Evolutionary conservation across 805 yeast species (phyloP).

Genomic region (Cephaloascus fragrans): DNA sequence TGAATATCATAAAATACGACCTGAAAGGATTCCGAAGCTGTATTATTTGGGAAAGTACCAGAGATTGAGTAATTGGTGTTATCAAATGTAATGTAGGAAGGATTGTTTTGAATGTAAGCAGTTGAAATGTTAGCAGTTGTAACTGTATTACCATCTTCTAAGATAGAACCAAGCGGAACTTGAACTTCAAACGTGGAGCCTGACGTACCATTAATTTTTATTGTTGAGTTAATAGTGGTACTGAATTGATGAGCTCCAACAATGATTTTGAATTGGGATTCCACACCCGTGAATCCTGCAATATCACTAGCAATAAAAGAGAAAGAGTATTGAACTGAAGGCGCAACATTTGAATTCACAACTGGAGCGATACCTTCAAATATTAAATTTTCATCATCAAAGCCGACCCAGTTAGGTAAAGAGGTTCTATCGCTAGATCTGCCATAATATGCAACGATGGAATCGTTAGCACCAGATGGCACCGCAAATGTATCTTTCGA

Average conservation of each 20-base stretch:
- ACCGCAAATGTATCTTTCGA: conserved; percentile 48
- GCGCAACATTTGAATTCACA: conserved; percentile 81
- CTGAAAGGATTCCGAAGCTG: conserved; percentile 28
- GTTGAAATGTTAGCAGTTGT: conserved; percentile 41
- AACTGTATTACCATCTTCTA: conserved; percentile 51
- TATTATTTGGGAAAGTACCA: conserved; percentile 41
- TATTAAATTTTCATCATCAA: conserved; percentile 50
- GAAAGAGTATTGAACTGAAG: conserved; percentile 63
- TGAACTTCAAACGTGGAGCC: conserved; percentile 41
- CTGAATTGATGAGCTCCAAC: conserved; percentile 87
- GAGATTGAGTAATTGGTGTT: conserved; percentile 26
- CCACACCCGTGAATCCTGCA: conserved; percentile 62
- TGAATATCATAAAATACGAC: conserved; percentile 49
- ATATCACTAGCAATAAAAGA: conserved; percentile 74
- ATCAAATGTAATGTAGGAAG: conserved; percentile 47
- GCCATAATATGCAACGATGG: conserved; percentile 66
- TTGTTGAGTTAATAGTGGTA: conserved; percentile 47
- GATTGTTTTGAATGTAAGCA: conserved; percentile 36
- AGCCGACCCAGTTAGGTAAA: conserved; percentile 81
- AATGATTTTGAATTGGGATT: conserved; percentile 57
- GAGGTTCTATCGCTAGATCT: conserved; percentile 77
- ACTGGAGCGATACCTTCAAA: conserved; percentile 87
- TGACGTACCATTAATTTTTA: conserved; percentile 58
- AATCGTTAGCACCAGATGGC: conserved; percentile 28
- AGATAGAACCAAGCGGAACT: conserved; percentile 57